Evolutionary conservation across 2,329 filamentous ascomycete genomes (phyloP).

Genomic region (Penicillium decumbens): DNA sequence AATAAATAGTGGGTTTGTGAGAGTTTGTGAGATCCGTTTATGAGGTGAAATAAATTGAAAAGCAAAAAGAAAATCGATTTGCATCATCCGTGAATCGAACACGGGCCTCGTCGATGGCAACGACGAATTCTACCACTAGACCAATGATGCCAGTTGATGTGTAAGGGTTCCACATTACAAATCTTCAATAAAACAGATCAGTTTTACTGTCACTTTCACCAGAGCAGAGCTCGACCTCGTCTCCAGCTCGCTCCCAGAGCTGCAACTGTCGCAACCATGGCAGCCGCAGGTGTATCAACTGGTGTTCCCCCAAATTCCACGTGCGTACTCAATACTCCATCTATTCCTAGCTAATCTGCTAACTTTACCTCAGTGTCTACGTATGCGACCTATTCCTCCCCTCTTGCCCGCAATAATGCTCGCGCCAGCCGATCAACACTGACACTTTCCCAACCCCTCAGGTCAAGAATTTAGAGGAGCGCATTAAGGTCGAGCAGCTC

Average conservation of each 20-base stretch:
- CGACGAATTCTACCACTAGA: slow-evolving; percentile 46
- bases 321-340: slow-evolving; percentile 25
- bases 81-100: slow-evolving; percentile 48
- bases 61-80: slow-evolving; percentile 17
- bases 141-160: slow-evolving; percentile 36
- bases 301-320: slow-evolving; percentile 39
- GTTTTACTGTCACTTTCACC: too few species aligned
- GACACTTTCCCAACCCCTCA: slow-evolving; percentile 22
- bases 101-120: slow-evolving; percentile 46
- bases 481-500: slow-evolving; percentile 74
- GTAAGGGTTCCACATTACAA: too few species aligned
- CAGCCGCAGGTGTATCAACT: slow-evolving; percentile 28
- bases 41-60: slow-evolving; percentile 3
- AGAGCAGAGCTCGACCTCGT: slow-evolving; percentile 14
- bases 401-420: slow-evolving; percentile 10
- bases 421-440: slow-evolving; percentile 12
- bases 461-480: slow-evolving; percentile 84
- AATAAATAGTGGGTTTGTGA: too few species aligned
- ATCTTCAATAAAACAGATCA: too few species aligned
- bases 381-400: slow-evolving; percentile 26
- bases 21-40: not conserved
- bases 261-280: slow-evolving; percentile 35
- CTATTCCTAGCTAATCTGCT: slow-evolving; percentile 9
- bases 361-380: slow-evolving; percentile 36
- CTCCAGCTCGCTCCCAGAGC: slow-evolving; percentile 12